These are phyloP conservation scores for Melaleuca alternifolia DNA, from an alignment of 345 rosid species.

Conservation along the genomic window DNA sequence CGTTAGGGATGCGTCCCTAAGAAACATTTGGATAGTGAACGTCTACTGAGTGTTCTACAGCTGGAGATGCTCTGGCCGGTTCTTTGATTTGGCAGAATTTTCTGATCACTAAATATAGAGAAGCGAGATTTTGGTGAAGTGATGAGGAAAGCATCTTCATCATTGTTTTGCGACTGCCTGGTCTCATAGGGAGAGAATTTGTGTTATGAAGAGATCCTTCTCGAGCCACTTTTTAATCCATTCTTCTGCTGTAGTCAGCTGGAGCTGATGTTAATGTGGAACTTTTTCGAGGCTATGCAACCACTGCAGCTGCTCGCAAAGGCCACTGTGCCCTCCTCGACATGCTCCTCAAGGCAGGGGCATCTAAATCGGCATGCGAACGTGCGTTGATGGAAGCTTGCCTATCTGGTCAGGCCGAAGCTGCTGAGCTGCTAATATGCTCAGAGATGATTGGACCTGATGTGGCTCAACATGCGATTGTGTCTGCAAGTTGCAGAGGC, in stretches of 20 bases:
- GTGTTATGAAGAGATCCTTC: neutral
- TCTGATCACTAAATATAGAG: neutral
- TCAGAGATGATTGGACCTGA: constrained; percentile 23
- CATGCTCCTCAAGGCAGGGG: constrained; percentile 29
- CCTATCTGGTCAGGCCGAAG: constrained; percentile 16
- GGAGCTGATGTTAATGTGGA: constrained; percentile 31
- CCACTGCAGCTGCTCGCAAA: constrained; percentile 30
- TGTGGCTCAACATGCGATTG: constrained; percentile 18
- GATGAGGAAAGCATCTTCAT: neutral
- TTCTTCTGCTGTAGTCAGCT: constrained; percentile 5
- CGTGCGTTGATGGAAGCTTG: constrained; percentile 24
- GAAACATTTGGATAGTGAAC: neutral
- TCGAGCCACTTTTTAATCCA: neutral
- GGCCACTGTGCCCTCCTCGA: constrained; percentile 21
- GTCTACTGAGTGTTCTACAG: neutral
- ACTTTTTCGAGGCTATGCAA: constrained; percentile 25
- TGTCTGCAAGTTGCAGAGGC: constrained; percentile 22
- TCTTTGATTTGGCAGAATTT: neutral
- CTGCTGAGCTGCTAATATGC: constrained; percentile 16
- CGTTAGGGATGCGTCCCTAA: neutral
- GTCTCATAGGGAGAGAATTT: neutral
- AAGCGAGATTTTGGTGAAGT: neutral
- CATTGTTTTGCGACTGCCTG: neutral
- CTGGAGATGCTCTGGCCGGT: neutral
- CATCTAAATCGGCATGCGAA: constrained; percentile 22